Base-by-base conservation (phyloP, 2,329 filamentous ascomycete genomes). In the Coniochaeta sp. region DNA sequence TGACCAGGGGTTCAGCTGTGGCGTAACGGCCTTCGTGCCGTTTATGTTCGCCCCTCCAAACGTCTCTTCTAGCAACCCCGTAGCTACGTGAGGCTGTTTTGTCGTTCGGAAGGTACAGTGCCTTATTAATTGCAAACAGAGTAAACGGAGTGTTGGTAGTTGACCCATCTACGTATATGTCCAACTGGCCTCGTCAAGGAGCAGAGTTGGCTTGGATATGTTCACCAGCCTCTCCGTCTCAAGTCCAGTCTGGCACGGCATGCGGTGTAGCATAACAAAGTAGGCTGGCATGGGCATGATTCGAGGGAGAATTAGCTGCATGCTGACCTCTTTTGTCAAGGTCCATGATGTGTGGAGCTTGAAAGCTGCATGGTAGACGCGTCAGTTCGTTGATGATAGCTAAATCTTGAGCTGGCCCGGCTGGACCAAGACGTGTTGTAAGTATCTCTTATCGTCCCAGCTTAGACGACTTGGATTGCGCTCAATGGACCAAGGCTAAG, bases 1-100 rank as follows among this genome's bases (percentile, higher is more conserved):
- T 52, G 62, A 66, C 58, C 63, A n/a, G 57, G 61, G 63, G 65
- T 70, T 74, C 72, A 75, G 72, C 73, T 71, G 72, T 73, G 72
- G 73, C 72, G 72, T 67, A 64, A 68, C 14, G 3, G 34, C 30
- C n/a, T n/a, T n/a, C n/a, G n/a, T n/a, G n/a, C n/a, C n/a, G n/a
- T n/a, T n/a, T n/a, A n/a, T n/a, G n/a, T n/a, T n/a, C n/a, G n/a
- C n/a, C 19, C 42, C 17, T 47, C 22, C 6, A 47, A 22, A 34
- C 32, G 12, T 34, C 32, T 10, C 30, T 36, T 12, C 34, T 14
- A 3, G 34, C 8, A 7, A 36, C 4, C 47, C 30, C 26, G 5
- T 52, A n/a, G 1, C 10, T 9, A 28, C 2, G 24, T n/a, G 4
- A n/a, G n/a, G n/a, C 22, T 22, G 19, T 19, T 19, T 47, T 47